Base-by-base conservation (phyloP, 352 stramenopile genomes). In the Pythium myriotylum region DNA sequence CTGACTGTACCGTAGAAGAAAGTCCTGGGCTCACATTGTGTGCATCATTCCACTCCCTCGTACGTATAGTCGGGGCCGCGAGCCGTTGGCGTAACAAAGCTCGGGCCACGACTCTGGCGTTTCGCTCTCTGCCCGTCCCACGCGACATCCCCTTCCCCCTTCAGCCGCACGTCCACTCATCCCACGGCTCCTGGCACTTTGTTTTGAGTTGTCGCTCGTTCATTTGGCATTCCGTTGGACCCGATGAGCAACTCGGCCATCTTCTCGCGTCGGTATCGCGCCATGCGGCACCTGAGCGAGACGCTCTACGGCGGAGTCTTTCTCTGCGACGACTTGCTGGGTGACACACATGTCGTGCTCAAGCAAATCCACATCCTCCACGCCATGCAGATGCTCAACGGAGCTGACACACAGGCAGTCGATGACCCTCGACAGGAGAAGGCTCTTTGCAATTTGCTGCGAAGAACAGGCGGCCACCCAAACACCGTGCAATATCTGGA, bases 251-350 rank as follows among this genome's bases (percentile, higher is more conserved):
- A 14, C 37, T 43, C 14, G n/a, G 52, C 52, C 1, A 13, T 23
- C n/a, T 50, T 61, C 33, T 24, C 61, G 17, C 16, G 12, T n/a
- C 61, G 53, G 33, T 68, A 46, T 39, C 71, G 65, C 39, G 29
- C 73, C 22, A 49, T 70, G 32, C 42, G 66, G 17, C 67, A 70
- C 37, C 65, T 87, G 17, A 75, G 68, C 56, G 51, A 68, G 16
- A 84, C 77, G 19, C 62, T 84, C 29, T 88, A 77, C 49, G 76
- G 78, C 45, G 65, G 68, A 33, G 64, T 88, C 24, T 72, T 73
- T 42, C 66, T 76, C 46, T 85, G 75, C 47, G 58, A 79, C 4
- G 79, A 89, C 55, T 65, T 52, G 24, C 48, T 43, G 23, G 13
- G 12, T 17, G 23, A 12, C 3, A 13, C n/a, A 24, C 48, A 37